Evolutionary conservation across 1,139 yeast genomes (phyloP).

Genomic region (Blastobotrys illinoisensis): DNA sequence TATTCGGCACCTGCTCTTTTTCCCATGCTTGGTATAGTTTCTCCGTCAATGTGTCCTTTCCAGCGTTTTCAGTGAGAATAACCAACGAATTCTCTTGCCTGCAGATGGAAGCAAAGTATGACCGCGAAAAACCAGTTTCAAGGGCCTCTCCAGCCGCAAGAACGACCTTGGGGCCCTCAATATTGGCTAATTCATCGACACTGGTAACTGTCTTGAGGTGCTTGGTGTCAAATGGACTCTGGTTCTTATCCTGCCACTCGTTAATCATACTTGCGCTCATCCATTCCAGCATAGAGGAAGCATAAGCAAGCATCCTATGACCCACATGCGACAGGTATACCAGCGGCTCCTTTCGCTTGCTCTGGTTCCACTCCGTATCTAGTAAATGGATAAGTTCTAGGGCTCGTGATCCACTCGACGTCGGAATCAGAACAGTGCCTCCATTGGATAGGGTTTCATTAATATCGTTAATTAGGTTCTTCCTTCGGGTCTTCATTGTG

Average conservation of each 20-base stretch:
- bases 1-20: constrained; percentile 7
- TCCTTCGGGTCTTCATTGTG: constrained; percentile 62
- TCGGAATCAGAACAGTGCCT: constrained; percentile 80
- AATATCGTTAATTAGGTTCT: constrained; percentile 51
- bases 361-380: constrained; percentile 53
- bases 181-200: constrained; percentile 50
- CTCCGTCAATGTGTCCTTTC: constrained; percentile 38
- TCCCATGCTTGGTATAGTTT: constrained; percentile 57
- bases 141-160: constrained; percentile 73
- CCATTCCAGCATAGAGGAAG: constrained; percentile 92
- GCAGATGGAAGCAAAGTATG: constrained; percentile 55
- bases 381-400: constrained; percentile 71
- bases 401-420: constrained; percentile 76
- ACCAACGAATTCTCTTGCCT: constrained; percentile 62
- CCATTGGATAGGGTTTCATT: constrained; percentile 60
- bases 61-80: constrained; percentile 62
- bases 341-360: constrained; percentile 56
- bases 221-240: constrained; percentile 59
- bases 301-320: constrained; percentile 71
- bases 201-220: constrained; percentile 50
- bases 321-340: constrained; percentile 74
- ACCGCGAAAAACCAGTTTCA: constrained; percentile 58
- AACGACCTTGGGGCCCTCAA: constrained; percentile 71
- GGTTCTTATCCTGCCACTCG: constrained; percentile 71
- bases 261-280: constrained; percentile 76